These are phyloP conservation scores for Microsporum canis DNA, from an alignment of 2,329 filamentous ascomycete species.

Conservation along the genomic window DNA sequence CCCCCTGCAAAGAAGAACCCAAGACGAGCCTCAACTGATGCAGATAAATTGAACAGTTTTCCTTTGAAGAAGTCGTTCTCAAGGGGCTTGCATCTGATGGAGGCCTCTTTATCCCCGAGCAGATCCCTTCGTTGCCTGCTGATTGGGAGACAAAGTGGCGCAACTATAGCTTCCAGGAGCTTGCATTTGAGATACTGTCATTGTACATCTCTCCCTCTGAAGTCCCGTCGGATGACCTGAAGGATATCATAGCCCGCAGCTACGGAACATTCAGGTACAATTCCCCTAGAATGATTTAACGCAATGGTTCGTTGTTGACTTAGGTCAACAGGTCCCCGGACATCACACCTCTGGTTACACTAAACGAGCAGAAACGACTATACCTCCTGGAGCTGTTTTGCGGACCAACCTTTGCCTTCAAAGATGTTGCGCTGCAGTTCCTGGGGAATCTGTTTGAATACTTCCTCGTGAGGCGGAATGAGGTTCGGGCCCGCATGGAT, in stretches of 20 bases:
- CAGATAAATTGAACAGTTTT: conserved; percentile 38
- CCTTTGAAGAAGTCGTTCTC: conserved; percentile 82
- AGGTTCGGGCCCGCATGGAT: conserved; percentile 5
- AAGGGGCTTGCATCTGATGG: conserved; percentile 80
- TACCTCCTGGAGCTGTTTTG: conserved; percentile 92
- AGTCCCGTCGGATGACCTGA: conserved; percentile 69
- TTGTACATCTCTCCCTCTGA: conserved; percentile 72
- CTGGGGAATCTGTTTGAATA: conserved; percentile 73
- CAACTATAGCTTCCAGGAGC: conserved; percentile 63
- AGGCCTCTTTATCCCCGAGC: conserved; percentile 79
- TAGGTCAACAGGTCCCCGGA: conserved; percentile 58
- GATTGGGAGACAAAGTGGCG: conserved; percentile 63
- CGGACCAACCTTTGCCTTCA: conserved; percentile 89
- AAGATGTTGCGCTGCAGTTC: conserved; percentile 88
- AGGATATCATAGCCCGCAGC: conserved; percentile 68
- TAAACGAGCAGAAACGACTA: conserved; percentile 60
- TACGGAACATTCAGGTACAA: conserved; percentile 79
- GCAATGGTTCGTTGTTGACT: not conserved
- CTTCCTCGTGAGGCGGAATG: conserved; percentile 36
- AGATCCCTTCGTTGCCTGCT: conserved; percentile 54
- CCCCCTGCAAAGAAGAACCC: not conserved
- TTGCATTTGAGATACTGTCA: conserved; percentile 39
- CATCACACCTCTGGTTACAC: conserved; percentile 66
- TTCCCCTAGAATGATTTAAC: not conserved
- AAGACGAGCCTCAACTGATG: not conserved